These are phyloP conservation scores for Penicillium sp. DNA, from an alignment of 2,329 filamentous ascomycete species.

Conservation along the genomic window DNA sequence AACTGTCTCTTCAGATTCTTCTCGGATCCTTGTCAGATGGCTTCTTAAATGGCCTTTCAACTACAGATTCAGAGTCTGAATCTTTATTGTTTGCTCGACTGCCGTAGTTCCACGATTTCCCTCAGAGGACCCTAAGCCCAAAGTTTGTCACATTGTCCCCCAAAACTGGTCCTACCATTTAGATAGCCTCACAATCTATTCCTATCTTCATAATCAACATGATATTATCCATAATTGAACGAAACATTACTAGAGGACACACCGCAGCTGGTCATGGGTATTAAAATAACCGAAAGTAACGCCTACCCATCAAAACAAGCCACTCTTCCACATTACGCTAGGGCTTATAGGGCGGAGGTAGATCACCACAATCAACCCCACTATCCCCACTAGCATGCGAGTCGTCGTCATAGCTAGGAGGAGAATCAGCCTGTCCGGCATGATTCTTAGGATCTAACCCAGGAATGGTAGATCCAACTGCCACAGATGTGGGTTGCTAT, in stretches of 20 bases:
- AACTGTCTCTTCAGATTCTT: no score
- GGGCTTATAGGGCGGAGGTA: background rate
- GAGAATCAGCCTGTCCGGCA: background rate
- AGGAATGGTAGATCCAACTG: background rate
- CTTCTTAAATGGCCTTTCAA: no score
- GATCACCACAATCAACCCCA: background rate
- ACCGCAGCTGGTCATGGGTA: background rate
- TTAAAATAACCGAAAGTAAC: background rate
- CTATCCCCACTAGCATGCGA: background rate
- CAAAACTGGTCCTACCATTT: no score
- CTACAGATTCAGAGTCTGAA: no score
- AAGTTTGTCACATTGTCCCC: no score
- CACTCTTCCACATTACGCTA: background rate
- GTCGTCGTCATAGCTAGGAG: background rate
- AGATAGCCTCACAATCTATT: background rate
- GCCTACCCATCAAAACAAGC: background rate
- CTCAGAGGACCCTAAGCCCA: no score
- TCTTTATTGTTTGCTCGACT: no score
- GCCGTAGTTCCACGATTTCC: no score
- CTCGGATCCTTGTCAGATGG: no score
- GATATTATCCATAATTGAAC: background rate
- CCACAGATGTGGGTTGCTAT: background rate
- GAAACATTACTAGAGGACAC: background rate
- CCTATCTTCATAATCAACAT: background rate
- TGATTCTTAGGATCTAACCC: background rate